phyloP scores from a whole-genome alignment of 2,329 filamentous ascomycete species.

The Allantophomopsis lycopodina region DNA sequence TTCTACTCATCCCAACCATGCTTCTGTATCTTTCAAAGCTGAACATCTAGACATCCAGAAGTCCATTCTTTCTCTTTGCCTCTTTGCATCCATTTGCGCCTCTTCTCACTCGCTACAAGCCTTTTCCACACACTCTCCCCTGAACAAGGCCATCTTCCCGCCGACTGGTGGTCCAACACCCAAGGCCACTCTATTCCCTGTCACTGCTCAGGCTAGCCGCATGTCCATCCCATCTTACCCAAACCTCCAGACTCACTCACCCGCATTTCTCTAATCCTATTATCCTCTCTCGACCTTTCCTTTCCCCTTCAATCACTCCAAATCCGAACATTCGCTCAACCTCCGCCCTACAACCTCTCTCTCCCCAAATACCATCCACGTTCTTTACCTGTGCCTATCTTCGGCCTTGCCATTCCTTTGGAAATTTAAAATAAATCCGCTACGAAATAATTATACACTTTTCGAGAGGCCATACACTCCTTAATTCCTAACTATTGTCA shows the following conservation, averaged over 20 bases:
- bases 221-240: background rate
- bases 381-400: slow-evolving; percentile 23
- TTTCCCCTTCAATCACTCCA: slow-evolving; percentile 5
- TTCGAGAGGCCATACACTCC: slow-evolving; percentile 25
- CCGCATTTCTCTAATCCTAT: slow-evolving; percentile 8
- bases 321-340: slow-evolving; percentile 9
- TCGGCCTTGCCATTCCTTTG: slow-evolving; percentile 44
- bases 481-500: slow-evolving; percentile 18
- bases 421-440: background rate
- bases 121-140: background rate
- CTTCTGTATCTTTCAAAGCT: too few species aligned
- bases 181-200: background rate
- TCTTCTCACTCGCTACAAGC: background rate
- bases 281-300: slow-evolving; percentile 15
- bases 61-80: too few species aligned
- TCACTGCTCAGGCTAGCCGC: background rate
- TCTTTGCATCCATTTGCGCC: background rate
- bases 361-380: slow-evolving; percentile 13
- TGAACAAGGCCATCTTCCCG: background rate
- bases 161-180: background rate
- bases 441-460: too few species aligned
- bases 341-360: slow-evolving; percentile 17
- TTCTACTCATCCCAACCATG: too few species aligned
- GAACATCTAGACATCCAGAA: too few species aligned
- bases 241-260: background rate